A percentile compares a stretch with the other conserved stretches of the same genome.
These are phyloP conservation scores for Tuber umbilicatum DNA, from an alignment of 495 filamentous ascomycete genomes.

Conservation along the genomic window DNA sequence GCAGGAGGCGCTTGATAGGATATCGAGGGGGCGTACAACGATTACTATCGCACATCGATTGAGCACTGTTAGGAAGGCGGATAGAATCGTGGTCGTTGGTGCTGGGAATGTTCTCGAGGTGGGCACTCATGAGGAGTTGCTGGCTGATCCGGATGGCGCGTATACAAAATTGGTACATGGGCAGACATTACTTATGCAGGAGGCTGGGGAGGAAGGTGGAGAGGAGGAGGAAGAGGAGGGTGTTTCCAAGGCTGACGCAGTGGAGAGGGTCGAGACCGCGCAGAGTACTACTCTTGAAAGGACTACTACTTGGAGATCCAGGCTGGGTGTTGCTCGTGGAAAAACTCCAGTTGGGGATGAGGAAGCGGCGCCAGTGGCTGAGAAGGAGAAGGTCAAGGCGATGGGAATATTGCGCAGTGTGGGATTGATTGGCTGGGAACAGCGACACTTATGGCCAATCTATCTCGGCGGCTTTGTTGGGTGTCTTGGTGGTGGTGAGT, in stretches of 20 bases:
- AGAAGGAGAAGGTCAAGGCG: slow-evolving; percentile 8
- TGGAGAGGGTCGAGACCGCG: neutral
- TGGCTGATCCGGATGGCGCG: slow-evolving; percentile 49
- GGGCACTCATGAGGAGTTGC: slow-evolving; percentile 62
- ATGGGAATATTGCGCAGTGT: slow-evolving; percentile 26
- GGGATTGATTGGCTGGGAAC: slow-evolving; percentile 28
- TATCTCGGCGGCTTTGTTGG: slow-evolving; percentile 24
- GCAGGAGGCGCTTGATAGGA: slow-evolving; percentile 65
- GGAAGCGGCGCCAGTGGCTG: slow-evolving; percentile 16
- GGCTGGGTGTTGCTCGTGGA: slow-evolving; percentile 18
- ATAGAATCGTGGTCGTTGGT: slow-evolving; percentile 70
- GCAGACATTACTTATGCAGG: slow-evolving; percentile 47
- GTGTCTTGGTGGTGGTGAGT: slow-evolving; percentile 25
- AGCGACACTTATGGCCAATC: slow-evolving; percentile 23
- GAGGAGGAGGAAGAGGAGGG: slow-evolving; percentile 13
- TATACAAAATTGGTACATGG: slow-evolving; percentile 52
- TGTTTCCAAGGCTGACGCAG: slow-evolving; percentile 11
- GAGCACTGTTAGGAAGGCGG: slow-evolving; percentile 66
- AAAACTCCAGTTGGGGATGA: slow-evolving; percentile 15
- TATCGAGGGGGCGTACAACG: slow-evolving; percentile 65
- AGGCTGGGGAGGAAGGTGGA: slow-evolving; percentile 3
- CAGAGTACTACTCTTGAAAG: slow-evolving; percentile 12
- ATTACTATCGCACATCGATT: slow-evolving; percentile 77
- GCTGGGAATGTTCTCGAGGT: slow-evolving; percentile 58
- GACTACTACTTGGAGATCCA: slow-evolving; percentile 32